Evolutionary conservation across 169 alveolate species (phyloP).

Genomic region (Plasmodium knowlesi): DNA sequence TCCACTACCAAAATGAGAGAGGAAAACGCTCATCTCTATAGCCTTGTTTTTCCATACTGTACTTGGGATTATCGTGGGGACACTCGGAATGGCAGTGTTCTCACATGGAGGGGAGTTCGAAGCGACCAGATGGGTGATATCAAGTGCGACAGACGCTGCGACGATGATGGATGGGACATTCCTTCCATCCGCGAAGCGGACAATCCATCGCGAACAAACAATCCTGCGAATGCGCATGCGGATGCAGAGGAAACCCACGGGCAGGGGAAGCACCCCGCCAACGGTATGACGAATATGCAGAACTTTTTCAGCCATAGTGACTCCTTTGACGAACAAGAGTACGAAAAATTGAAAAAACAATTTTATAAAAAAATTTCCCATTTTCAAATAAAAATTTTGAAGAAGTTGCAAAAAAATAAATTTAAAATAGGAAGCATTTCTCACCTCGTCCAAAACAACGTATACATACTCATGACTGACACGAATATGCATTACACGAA

Average conservation of each 20-base stretch:
- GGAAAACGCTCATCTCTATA: background rate
- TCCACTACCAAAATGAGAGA: background rate
- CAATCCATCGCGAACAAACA: background rate
- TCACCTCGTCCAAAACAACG: constrained; percentile 32
- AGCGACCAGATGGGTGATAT: background rate
- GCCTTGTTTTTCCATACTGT: constrained; percentile 6
- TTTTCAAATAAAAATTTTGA: constrained; percentile 49
- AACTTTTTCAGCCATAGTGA: constrained; percentile 1
- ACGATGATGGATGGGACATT: background rate
- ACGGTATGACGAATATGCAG: background rate
- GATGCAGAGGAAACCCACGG: background rate
- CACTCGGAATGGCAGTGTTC: background rate
- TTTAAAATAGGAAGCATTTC: constrained; percentile 36
- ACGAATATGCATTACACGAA: constrained; percentile 44
- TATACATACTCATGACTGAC: constrained; percentile 48
- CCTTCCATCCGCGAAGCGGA: background rate
- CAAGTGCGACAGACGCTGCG: background rate
- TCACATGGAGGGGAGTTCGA: background rate
- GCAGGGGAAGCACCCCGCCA: background rate
- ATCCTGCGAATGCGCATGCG: background rate
- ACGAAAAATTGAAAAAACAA: constrained; percentile 21
- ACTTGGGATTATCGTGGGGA: constrained; percentile 10
- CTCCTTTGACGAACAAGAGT: constrained; percentile 18
- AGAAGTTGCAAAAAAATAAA: constrained; percentile 60
- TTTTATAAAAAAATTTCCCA: constrained; percentile 56